A percentile compares a stretch with the other conserved stretches of the same genome.
Evolutionary conservation across 176 grass and related monocot genomes (phyloP).

Genomic region (Dactylis glomerata): DNA sequence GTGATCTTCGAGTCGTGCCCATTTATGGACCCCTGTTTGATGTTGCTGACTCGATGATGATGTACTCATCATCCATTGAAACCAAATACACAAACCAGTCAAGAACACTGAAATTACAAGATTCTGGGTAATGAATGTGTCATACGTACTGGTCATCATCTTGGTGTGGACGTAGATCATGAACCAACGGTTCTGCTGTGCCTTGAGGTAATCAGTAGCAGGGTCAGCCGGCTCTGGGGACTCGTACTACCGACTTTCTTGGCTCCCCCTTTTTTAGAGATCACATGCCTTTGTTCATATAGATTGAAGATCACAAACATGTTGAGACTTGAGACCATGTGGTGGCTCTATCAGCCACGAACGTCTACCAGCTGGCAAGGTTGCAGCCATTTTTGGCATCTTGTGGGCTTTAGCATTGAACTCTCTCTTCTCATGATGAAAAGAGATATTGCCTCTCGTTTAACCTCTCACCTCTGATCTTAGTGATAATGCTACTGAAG

Average conservation of each 20-base stretch:
- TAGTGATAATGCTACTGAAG: too few species aligned
- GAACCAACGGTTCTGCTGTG: constrained; percentile 80
- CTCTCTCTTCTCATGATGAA: too few species aligned
- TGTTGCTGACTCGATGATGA: constrained; percentile 91
- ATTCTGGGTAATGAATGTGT: neutral
- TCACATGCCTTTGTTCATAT: too few species aligned
- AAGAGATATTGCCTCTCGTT: too few species aligned
- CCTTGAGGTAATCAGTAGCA: constrained; percentile 57
- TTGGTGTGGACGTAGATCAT: constrained; percentile 99
- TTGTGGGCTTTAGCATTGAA: too few species aligned
- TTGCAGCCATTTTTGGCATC: too few species aligned
- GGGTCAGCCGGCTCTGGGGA: constrained; percentile 59
- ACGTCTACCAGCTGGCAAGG: too few species aligned
- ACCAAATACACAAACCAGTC: neutral
- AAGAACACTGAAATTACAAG: neutral
- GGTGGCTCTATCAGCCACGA: too few species aligned
- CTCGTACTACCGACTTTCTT: constrained; percentile 54
- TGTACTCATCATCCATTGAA: constrained; percentile 88
- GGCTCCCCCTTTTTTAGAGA: too few species aligned
- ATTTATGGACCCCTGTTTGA: constrained; percentile 88
- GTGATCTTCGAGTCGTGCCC: constrained; percentile 82
- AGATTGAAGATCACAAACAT: too few species aligned
- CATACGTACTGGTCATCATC: constrained; percentile 76
- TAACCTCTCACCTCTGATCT: too few species aligned
- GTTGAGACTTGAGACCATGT: too few species aligned